Conservation (phyloP, 2,329 filamentous ascomycete species). For the Periglandula ipomoeae region DNA sequence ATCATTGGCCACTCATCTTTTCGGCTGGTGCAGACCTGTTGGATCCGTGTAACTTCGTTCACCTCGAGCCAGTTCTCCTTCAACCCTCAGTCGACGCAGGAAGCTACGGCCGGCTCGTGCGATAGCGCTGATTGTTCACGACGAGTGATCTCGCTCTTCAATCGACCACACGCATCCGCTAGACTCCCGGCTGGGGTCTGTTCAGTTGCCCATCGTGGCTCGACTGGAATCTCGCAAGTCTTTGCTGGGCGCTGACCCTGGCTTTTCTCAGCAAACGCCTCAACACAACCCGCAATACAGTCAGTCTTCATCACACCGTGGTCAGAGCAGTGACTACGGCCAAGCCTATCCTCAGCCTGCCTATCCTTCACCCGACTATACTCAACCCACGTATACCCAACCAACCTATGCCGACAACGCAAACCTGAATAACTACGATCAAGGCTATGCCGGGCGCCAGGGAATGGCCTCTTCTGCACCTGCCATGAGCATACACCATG, state of each 20-base stretch:
- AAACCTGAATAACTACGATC: constrained; percentile 22
- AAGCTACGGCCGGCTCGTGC: too few species aligned
- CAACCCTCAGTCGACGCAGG: neutral
- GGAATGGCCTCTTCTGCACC: constrained; percentile 24
- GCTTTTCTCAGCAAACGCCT: constrained; percentile 24
- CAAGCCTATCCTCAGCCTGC: constrained; percentile 24
- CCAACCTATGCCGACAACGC: constrained; percentile 20
- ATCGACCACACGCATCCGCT: neutral
- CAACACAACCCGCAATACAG: constrained; percentile 16
- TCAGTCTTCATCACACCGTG: constrained; percentile 11
- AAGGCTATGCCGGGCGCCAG: constrained; percentile 29
- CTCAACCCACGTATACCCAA: constrained; percentile 16
- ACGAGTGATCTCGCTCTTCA: neutral
- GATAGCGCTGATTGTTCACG: too few species aligned
- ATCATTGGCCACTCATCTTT: neutral
- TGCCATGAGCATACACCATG: constrained; percentile 21
- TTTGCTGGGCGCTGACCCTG: constrained; percentile 29
- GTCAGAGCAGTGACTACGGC: constrained; percentile 18
- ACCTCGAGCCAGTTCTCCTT: neutral
- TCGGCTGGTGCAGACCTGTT: neutral
- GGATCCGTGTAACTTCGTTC: neutral
- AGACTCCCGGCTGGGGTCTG: constrained; percentile 29
- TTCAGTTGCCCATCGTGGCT: constrained; percentile 26
- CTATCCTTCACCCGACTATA: constrained; percentile 20
- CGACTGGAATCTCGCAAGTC: constrained; percentile 32